Evolutionary conservation across 345 rosid genomes (phyloP).

Genomic region (Euphorbia lathyris): DNA sequence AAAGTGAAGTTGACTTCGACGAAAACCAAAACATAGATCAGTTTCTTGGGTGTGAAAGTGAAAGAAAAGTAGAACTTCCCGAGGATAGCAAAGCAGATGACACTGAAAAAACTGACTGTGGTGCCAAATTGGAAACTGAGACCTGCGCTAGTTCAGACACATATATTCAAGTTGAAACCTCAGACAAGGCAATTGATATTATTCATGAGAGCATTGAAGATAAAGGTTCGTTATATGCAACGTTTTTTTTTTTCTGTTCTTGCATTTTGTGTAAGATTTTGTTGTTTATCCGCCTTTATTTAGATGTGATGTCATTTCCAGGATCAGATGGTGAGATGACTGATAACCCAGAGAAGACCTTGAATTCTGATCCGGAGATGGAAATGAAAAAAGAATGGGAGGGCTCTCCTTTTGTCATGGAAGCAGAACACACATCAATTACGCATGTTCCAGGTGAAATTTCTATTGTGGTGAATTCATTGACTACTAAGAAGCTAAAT

Average conservation of each 20-base stretch:
- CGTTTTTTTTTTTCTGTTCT: background rate
- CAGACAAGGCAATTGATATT: constrained; percentile 6
- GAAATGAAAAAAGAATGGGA: constrained; percentile 2
- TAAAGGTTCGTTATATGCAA: constrained; percentile 23
- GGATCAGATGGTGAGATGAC: background rate
- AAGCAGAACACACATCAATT: background rate
- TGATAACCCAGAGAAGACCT: background rate
- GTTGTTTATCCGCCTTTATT: background rate
- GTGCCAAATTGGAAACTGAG: background rate
- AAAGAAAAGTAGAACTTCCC: background rate
- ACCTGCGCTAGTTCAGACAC: constrained; percentile 10
- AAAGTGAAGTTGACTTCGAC: constrained; percentile 5
- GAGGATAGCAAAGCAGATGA: background rate
- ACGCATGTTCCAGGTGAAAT: background rate
- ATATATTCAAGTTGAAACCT: constrained; percentile 8
- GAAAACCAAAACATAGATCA: constrained; percentile 24
- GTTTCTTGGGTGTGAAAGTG: background rate
- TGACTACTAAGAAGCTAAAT: background rate
- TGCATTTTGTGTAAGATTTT: background rate
- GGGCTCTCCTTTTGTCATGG: background rate
- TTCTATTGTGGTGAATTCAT: background rate
- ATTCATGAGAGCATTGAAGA: background rate
- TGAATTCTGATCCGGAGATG: background rate
- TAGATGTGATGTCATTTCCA: background rate
- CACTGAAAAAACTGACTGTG: constrained; percentile 1